A percentile compares a stretch with the other conserved stretches of the same genome.
phyloP scores from a whole-genome alignment of 2,329 filamentous ascomycete genomes.

The Trichoderma atrobrunneum region DNA sequence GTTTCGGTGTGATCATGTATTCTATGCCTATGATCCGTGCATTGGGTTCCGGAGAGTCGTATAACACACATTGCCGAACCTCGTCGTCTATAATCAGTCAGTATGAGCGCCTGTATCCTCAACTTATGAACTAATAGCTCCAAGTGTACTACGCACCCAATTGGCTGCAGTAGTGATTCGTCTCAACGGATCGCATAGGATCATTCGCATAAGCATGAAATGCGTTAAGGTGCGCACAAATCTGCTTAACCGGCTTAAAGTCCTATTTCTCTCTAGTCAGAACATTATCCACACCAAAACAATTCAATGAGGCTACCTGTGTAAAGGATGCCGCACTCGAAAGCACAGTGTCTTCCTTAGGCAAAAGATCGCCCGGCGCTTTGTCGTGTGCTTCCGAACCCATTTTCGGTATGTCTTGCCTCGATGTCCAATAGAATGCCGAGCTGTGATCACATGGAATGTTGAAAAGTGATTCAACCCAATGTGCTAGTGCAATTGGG shows the following conservation, averaged over 20 bases:
- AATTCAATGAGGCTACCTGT: constrained; percentile 41
- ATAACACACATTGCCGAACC: constrained; percentile 80
- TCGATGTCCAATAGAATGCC: neutral
- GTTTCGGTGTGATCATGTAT: constrained; percentile 74
- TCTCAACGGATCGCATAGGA: constrained; percentile 65
- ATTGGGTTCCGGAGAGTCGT: constrained; percentile 64
- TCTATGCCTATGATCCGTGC: constrained; percentile 80
- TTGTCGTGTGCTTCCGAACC: neutral
- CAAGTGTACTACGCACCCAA: constrained; percentile 42
- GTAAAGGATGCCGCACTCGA: constrained; percentile 59
- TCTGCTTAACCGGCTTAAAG: constrained; percentile 68
- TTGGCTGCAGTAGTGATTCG: constrained; percentile 84
- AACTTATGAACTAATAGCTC: neutral
- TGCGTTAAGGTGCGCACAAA: constrained; percentile 84
- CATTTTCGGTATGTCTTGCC: neutral
- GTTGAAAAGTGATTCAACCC: no score
- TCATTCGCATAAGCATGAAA: constrained; percentile 81
- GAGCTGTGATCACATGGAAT: neutral
- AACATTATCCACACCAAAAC: neutral
- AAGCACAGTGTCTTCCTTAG: constrained; percentile 55
- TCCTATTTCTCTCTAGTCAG: constrained; percentile 39
- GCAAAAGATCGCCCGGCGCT: constrained; percentile 46
- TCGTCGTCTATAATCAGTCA: constrained; percentile 44
- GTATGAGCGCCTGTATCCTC: constrained; percentile 36
- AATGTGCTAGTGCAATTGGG: neutral